Conservation (phyloP, 305 asterid genomes). For the Fraxinus xanthoxyloides region DNA sequence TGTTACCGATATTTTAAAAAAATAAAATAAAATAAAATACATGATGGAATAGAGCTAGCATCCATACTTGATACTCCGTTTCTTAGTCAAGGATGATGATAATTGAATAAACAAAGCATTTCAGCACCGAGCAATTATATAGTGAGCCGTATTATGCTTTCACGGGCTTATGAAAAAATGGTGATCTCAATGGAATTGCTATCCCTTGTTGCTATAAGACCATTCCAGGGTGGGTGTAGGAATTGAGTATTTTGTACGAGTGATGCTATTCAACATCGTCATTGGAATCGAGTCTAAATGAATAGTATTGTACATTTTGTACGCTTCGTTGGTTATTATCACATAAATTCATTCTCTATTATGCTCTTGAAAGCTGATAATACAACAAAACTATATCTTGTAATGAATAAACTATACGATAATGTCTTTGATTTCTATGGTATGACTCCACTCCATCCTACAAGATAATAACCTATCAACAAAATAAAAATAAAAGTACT, state of each 20-base stretch:
- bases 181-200: background rate
- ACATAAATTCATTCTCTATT: background rate
- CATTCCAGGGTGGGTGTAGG: background rate
- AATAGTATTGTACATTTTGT: background rate
- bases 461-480: constrained; percentile 11
- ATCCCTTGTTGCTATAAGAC: background rate
- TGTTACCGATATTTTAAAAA: background rate
- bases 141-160: background rate
- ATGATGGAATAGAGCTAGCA: too few relatives aligned
- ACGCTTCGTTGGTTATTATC: background rate
- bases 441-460: constrained; percentile 27
- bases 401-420: constrained; percentile 3
- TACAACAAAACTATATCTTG: background rate
- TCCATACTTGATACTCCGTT: too few relatives aligned
- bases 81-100: background rate
- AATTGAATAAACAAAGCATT: background rate
- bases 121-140: too few relatives aligned
- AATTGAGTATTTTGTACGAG: background rate
- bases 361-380: background rate
- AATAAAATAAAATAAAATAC: too few relatives aligned
- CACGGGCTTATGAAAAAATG: background rate
- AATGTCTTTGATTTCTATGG: constrained; percentile 31
- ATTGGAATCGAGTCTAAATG: background rate
- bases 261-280: background rate
- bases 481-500: background rate